Base-by-base conservation (phyloP, 2,329 filamentous ascomycete genomes). In the Grosmannia serpens region DNA sequence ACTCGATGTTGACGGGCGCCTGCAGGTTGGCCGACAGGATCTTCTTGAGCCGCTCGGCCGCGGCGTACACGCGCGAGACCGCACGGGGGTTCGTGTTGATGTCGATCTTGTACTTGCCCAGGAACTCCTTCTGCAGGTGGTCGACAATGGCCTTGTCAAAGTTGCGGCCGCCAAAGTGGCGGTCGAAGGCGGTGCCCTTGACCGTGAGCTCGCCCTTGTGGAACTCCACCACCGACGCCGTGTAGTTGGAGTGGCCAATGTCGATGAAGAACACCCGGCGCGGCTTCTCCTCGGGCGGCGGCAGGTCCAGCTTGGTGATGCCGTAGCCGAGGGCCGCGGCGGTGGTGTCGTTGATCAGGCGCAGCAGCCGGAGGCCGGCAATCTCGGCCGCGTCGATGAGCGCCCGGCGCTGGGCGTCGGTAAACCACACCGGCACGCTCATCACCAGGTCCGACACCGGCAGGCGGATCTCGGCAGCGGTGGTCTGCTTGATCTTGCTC, bases 1-100 rank as follows among this genome's bases (percentile, higher is more conserved):
- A 96, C 79, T 99, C 94, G 68, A 99, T 95, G 80, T 91, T 97
- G 73, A 99, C 75, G 55, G 92, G 90, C 22, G 92, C 91, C 70
- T 88, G 83, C 66, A 91, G 88, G 77, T 97, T 97, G 71, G 94
- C 94, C 41, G 92, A 97, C 59, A 99, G 80, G 58, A 97, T 86
- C 85, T 97, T 97, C 86, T 99, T 99, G 71, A 95, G 78, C 82
- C 96, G 96, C 82, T 99, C 94, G 58, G 91, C 91, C 59, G 89
- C 91, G 62, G 90, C 85, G 49, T 88, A 82, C 66, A 95, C 89
- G 71, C 94, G 90, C 65, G 91, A 85, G 73, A 87, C 83, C 60
- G 92, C 94, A 78, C 96, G 96, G 65, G 86, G 83, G 77, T 97
- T 94, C 65, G 84, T 85, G 74, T 85, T 84, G 76, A 99, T 92